Evolutionary conservation across 129 eudicot genomes (phyloP), one percentile per base, ranked within the genome.

Genomic region (Helichrysum umbraculigerum): DNA sequence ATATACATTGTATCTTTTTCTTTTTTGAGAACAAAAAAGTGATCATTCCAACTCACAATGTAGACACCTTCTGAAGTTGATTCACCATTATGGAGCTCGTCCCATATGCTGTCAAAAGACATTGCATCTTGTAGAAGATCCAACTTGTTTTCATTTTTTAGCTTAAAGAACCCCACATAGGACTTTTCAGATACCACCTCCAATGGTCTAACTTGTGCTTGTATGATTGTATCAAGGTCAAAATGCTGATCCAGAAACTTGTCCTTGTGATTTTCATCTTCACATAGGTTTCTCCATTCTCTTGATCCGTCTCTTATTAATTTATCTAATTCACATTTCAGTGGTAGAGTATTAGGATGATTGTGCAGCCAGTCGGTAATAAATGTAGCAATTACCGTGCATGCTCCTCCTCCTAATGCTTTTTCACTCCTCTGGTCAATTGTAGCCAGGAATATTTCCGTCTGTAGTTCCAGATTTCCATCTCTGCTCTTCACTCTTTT

Each of bases 401-500:
- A 88, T 30, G 93, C 93, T 14, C 88, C 89, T 77, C 41, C 93
- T 17, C 93, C 93, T 63, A 86, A 82, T 37, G 90, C 93, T 83
- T 86, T 86, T 68, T 88, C 90, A 66, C 85, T 86, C 83, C 93
- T 75, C 76, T 88, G 93, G 42, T 88, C 93, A 78, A 88, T 88
- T 21, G 93, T 85, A 30, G 93, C 93, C 30, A 88, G 73, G 66
- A 88, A 86, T 66, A 86, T 71, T 67, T 88, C 88, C 7, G 93
- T 73, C 57, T 66, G 71, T 20, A 86, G 78, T 75, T 86, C 82
- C 80, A 88, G 25, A 21, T 71, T 84, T 54, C 89, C 89, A 60
- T 88, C 93, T 75, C 90, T 80, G 75, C 90, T 88, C 51, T 42
- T 81, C 42, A 86, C 71, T 25, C 34, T 81, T 74, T 68, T 81